These are phyloP conservation scores for Calonectria hawksworthii DNA, from an alignment of 2,329 filamentous ascomycete genomes.

Conservation along the genomic window DNA sequence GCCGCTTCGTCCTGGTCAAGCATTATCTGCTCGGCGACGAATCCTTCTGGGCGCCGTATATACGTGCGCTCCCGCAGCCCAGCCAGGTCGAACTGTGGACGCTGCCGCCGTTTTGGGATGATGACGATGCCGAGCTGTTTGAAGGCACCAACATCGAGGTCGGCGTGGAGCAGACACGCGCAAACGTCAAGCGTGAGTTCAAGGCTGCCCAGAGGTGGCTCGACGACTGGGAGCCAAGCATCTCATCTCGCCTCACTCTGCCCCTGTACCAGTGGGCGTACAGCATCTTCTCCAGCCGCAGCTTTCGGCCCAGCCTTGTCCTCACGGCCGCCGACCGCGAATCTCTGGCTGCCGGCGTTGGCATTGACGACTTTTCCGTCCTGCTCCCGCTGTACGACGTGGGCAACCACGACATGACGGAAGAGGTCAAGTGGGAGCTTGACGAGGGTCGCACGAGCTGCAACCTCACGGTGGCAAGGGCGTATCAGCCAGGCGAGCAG, in stretches of 20 bases:
- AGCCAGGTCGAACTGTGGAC: constrained; percentile 63
- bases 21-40: constrained; percentile 71
- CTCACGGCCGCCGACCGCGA: constrained; percentile 53
- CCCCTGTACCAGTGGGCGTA: constrained; percentile 75
- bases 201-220: constrained; percentile 58
- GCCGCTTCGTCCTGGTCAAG: constrained; percentile 78
- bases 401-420: constrained; percentile 76
- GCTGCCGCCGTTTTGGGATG: constrained; percentile 75
- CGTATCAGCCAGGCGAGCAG: constrained; percentile 66
- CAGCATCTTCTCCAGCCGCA: constrained; percentile 74
- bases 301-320: constrained; percentile 73
- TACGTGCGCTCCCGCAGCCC: constrained; percentile 74
- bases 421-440: constrained; percentile 71
- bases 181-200: constrained; percentile 62
- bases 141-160: constrained; percentile 67
- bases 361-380: constrained; percentile 73
- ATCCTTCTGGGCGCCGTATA: constrained; percentile 79
- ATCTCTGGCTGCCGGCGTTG: constrained; percentile 48
- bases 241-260: constrained; percentile 56
- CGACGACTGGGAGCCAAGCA: constrained; percentile 40
- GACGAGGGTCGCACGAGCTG: constrained; percentile 56
- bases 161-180: constrained; percentile 62
- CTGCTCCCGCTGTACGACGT: constrained; percentile 80
- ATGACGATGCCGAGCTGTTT: constrained; percentile 70
- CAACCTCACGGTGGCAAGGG: constrained; percentile 57